Evolutionary conservation across 257 asterid genomes (phyloP), one percentile per base, ranked within the genome.

Genomic region (Nicotiana undulata): DNA sequence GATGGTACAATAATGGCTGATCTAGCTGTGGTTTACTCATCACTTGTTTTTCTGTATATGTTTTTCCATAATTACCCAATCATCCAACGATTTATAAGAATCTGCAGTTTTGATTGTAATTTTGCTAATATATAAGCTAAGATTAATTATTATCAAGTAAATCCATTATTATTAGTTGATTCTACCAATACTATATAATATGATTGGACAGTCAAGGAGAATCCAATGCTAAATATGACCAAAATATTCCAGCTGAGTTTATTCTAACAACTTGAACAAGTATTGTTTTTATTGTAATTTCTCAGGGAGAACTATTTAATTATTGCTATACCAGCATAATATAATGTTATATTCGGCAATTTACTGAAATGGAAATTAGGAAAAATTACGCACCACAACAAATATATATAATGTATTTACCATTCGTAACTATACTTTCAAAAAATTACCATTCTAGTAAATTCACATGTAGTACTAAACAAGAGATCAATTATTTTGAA

Each of bases 191-290:
- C 3, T 16, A 58, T 60, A 13, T 10, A 15, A 2, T 17, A 74
- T 49, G 24, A 46, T 26, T 49, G 26, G 1, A 8, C 5, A 26
- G 44, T 51, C 16, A 7, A 0, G 1, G 44, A 74, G 63, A 15
- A 74, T 49, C 79, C 79, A 74, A 51, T 74, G 79, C 63, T 49
- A 74, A 74, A 74, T 74, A 26, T 51, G 63, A 15, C 79, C 16
- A 74, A 74, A 49, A 26, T 26, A 15, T 46, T 26, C 9, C 58
- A 24, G 59, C 3, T 46, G 26, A 49, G 44, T 49, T 74, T 49
- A 15, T 74, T 49, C 34, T 49, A 49, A 24, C 12, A 13, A 74
- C 24, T 70, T 44, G 59, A 70, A 70, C 12, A 49, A 74, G 40
- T 74, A 49, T 20, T 44, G 61, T 74, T 29, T 24, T 16, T n/a